Evolutionary conservation across 345 rosid species (phyloP).

Genomic region (Eucalyptus curtisii): DNA sequence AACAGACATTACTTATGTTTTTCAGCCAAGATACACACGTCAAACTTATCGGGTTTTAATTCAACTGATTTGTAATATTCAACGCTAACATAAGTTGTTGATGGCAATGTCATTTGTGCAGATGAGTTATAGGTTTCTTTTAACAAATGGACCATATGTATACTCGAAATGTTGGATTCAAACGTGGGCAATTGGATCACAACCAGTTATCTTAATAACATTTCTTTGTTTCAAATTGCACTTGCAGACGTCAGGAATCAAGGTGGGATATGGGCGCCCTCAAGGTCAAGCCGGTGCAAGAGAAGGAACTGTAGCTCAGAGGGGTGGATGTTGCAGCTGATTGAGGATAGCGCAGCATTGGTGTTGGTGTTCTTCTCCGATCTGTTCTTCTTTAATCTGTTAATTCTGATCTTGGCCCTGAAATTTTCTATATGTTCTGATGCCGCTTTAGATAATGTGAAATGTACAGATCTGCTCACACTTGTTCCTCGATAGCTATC

Average conservation of each 20-base stretch:
- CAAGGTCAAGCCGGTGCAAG: conserved; percentile 67
- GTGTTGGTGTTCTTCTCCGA: neutral
- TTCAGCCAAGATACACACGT: neutral
- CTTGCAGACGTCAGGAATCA: conserved; percentile 83
- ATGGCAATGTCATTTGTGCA: neutral
- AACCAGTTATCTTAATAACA: neutral
- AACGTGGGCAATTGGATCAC: neutral
- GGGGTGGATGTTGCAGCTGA: conserved; percentile 71
- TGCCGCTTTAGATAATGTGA: neutral
- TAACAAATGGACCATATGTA: neutral
- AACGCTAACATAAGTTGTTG: neutral
- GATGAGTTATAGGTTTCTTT: neutral
- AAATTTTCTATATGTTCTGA: neutral
- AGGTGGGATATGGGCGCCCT: conserved; percentile 72
- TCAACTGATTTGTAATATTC: neutral
- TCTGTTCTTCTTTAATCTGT: neutral
- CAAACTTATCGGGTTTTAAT: neutral
- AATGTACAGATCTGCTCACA: conserved; percentile 20
- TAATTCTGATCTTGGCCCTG: neutral
- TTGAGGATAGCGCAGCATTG: neutral
- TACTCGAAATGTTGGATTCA: neutral
- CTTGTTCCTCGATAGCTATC: neutral
- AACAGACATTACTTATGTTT: neutral
- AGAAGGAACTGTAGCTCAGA: conserved; percentile 67
- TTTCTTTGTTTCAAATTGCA: neutral